phyloP scores from a whole-genome alignment of 2,329 filamentous ascomycete species.

The Trichoderma polysporum region DNA sequence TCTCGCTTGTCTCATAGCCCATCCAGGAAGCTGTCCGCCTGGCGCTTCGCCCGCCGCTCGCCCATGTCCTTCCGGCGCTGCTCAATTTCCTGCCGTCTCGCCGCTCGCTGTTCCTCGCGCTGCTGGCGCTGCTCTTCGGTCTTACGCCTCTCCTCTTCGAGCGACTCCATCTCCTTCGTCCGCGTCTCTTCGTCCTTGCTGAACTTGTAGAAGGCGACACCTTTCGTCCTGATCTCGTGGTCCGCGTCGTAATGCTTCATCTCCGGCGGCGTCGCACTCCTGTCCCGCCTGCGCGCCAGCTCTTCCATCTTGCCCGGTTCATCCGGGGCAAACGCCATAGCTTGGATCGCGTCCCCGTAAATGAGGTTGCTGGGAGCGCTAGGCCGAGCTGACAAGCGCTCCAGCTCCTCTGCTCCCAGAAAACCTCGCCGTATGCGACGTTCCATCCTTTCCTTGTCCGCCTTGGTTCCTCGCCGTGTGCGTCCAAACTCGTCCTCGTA shows the following conservation, averaged over 20 bases:
- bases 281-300: conserved; percentile 74
- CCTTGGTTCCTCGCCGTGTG: conserved; percentile 68
- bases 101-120: conserved; percentile 56
- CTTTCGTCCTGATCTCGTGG: conserved; percentile 80
- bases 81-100: conserved; percentile 63
- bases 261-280: conserved; percentile 75
- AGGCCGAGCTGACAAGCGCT: conserved; percentile 67
- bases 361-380: conserved; percentile 70
- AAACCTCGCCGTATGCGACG: conserved; percentile 51
- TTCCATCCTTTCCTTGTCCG: conserved; percentile 65
- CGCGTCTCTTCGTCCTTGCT: conserved; percentile 69
- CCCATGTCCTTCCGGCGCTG: conserved; percentile 61
- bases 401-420: conserved; percentile 60
- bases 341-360: conserved; percentile 81
- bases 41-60: conserved; percentile 59
- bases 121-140: conserved; percentile 64
- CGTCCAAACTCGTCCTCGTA: conserved; percentile 92
- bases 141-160: conserved; percentile 65
- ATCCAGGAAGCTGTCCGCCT: conserved; percentile 72
- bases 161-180: conserved; percentile 69
- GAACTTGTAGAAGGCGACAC: conserved; percentile 90
- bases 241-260: conserved; percentile 83
- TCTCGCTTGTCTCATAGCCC: conserved; percentile 39
- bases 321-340: conserved; percentile 77
- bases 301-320: conserved; percentile 72